These are phyloP conservation scores for Ceratobasidium sp. DNA, from an alignment of 1,284 basidiomycete genomes.

Conservation along the genomic window DNA sequence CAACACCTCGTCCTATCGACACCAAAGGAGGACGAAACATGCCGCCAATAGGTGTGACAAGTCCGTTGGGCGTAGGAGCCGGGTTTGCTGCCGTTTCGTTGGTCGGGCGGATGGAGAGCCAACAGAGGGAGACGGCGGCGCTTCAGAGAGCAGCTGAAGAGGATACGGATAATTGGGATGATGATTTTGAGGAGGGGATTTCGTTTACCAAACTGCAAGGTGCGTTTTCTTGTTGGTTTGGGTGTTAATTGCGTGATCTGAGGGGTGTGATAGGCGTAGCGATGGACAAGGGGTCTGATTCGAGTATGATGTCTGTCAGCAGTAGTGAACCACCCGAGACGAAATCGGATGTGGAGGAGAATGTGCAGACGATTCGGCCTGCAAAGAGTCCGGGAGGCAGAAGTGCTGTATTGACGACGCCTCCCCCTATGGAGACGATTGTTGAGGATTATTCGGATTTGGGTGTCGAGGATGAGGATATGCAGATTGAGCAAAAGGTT, in stretches of 20 bases:
- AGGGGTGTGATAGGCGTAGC: slow-evolving; percentile 51
- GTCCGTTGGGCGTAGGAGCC: slow-evolving; percentile 19
- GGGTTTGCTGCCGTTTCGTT: slow-evolving; percentile 15
- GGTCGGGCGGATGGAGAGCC: slow-evolving; percentile 43
- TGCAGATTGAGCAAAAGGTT: slow-evolving; percentile 74
- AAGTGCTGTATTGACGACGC: slow-evolving; percentile 65
- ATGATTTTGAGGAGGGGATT: slow-evolving; percentile 94
- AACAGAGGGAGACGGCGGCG: slow-evolving; percentile 45
- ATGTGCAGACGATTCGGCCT: slow-evolving; percentile 78
- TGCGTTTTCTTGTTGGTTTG: slow-evolving; percentile 45
- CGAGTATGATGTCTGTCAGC: slow-evolving; percentile 28
- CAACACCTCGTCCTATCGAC: slow-evolving; percentile 17
- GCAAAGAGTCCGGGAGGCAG: slow-evolving; percentile 62
- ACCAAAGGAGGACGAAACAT: slow-evolving; percentile 11
- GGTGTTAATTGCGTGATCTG: neutral
- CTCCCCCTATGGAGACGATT: slow-evolving; percentile 67
- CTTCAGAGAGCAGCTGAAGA: slow-evolving; percentile 65
- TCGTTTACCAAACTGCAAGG: slow-evolving; percentile 85
- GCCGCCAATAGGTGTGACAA: slow-evolving; percentile 26
- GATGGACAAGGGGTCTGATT: slow-evolving; percentile 48
- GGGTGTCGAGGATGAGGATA: slow-evolving; percentile 75
- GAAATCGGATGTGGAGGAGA: slow-evolving; percentile 70
- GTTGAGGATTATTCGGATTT: slow-evolving; percentile 92
- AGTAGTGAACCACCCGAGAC: slow-evolving; percentile 53
- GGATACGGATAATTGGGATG: slow-evolving; percentile 95